These are phyloP conservation scores for Lupinus albus DNA, from an alignment of 306 rosid species.

Conservation along the genomic window DNA sequence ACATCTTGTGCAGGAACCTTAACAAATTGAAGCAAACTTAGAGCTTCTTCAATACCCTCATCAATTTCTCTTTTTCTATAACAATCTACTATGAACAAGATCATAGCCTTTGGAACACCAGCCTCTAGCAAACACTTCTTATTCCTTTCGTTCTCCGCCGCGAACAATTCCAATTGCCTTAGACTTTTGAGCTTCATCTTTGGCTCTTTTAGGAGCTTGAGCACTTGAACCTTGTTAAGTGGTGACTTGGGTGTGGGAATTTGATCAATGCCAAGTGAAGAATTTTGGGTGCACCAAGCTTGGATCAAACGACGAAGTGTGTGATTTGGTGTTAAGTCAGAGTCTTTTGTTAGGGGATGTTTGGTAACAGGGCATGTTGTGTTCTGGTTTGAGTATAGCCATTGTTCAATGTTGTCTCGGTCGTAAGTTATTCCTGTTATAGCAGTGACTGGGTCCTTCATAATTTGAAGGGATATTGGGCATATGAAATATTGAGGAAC, in stretches of 20 bases:
- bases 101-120: constrained; percentile 52
- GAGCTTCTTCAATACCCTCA: constrained; percentile 62
- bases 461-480: constrained; percentile 75
- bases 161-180: constrained; percentile 49
- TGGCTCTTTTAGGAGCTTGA: constrained; percentile 51
- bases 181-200: constrained; percentile 43
- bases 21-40: constrained; percentile 48
- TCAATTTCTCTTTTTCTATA: constrained; percentile 20
- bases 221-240: constrained; percentile 46
- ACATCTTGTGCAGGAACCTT: constrained; percentile 42
- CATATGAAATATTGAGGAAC: constrained; percentile 70
- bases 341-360: constrained; percentile 47
- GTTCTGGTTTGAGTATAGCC: constrained; percentile 58
- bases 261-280: constrained; percentile 48
- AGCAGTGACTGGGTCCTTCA: constrained; percentile 77
- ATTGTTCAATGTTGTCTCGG: constrained; percentile 69
- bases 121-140: constrained; percentile 50
- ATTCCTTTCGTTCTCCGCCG: constrained; percentile 51
- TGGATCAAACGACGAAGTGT: constrained; percentile 73
- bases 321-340: constrained; percentile 72
- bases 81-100: constrained; percentile 46
- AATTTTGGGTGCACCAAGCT: constrained; percentile 69
- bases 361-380: constrained; percentile 66
- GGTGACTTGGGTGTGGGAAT: constrained; percentile 73
- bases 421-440: constrained; percentile 81